Evolutionary conservation across 2,329 filamentous ascomycete species (phyloP), one percentile per base, ranked within the genome.

Genomic region (Magnaporthales sp.): DNA sequence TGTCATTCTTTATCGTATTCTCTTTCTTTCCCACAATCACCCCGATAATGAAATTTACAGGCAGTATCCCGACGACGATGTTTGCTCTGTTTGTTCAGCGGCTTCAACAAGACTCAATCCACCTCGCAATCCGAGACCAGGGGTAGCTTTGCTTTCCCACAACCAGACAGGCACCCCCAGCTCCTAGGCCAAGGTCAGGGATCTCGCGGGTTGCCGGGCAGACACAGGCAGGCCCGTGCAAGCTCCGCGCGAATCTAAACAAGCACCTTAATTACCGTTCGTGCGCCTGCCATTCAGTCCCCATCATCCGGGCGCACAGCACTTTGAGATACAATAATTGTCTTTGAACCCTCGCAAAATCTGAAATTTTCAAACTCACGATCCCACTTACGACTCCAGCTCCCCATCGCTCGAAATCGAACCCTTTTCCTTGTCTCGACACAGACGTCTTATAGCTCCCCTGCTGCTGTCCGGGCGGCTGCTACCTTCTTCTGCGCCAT

Each of bases 251-350:
- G 56, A 60, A 60, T 60, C 56, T 9, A 60, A 60, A 60, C 56
- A 60, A 60, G 56, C 56, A 60, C 11, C 56, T 60, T 60, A 60
- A 60, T 60, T 60, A 27, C 56, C 56, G 24, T 60, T 60, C 56
- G 56, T 60, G 56, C 56, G 56, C 56, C 56, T 60, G 56, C 22
- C 56, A 60, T 60, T 13, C 56, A 27, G 56, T 26, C 56, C 19
- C 56, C 56, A 60, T 60, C 56, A 60, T n/a, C 56, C 56, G 26
- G 56, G 56, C 56, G 56, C 56, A 60, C 56, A 60, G 24, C 27
- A 11, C 56, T 24, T 58, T 60, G 56, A 60, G 27, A 60, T 60
- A 60, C 22, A 60, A 60, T 60, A 26, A 27, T 60, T 27, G 24
- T 60, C 24, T 60, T 26, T 60, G 11, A 13, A 60, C 56, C 56